phyloP scores from a whole-genome alignment of 2,329 filamentous ascomycete genomes.

The Hymenoscyphus scutula region DNA sequence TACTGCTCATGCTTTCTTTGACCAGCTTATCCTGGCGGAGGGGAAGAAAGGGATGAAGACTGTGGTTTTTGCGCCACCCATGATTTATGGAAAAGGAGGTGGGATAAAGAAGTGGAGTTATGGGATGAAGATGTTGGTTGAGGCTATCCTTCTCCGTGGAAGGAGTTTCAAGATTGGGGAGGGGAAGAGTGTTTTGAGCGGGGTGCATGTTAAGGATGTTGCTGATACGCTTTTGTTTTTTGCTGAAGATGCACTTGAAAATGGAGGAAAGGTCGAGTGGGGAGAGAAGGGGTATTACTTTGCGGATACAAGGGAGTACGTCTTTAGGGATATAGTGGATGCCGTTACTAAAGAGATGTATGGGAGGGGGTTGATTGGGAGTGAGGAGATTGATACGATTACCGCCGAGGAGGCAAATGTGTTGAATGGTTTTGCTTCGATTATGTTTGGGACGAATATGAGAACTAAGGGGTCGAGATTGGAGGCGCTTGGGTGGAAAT shows the following conservation, averaged over 20 bases:
- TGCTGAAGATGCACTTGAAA: conserved; percentile 47
- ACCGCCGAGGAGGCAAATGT: conserved; percentile 15
- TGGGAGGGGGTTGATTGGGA: conserved; percentile 45
- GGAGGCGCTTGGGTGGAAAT: conserved; percentile 17
- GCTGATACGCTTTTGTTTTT: conserved; percentile 49
- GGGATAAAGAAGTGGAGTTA: conserved; percentile 50
- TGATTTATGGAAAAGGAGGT: conserved; percentile 52
- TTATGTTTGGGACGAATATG: conserved; percentile 24
- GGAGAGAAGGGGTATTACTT: conserved; percentile 55
- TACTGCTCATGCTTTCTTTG: no score
- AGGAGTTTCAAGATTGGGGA: conserved; percentile 49
- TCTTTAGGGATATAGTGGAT: conserved; percentile 48
- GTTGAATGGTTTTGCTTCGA: conserved; percentile 19
- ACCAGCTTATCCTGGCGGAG: no score
- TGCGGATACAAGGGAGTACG: conserved; percentile 49
- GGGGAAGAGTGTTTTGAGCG: conserved; percentile 47
- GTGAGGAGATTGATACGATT: conserved; percentile 21
- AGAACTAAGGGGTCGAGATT: conserved; percentile 16
- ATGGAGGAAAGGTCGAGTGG: conserved; percentile 45
- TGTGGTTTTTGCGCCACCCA: conserved; percentile 45
- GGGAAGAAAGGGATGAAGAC: no score
- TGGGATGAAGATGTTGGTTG: conserved; percentile 47
- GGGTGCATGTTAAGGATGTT: conserved; percentile 54
- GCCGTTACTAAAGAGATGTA: conserved; percentile 46
- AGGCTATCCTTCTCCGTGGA: conserved; percentile 44